Base-by-base conservation (phyloP, 768 basidiomycete genomes). In the Rhizopogon sp. region DNA sequence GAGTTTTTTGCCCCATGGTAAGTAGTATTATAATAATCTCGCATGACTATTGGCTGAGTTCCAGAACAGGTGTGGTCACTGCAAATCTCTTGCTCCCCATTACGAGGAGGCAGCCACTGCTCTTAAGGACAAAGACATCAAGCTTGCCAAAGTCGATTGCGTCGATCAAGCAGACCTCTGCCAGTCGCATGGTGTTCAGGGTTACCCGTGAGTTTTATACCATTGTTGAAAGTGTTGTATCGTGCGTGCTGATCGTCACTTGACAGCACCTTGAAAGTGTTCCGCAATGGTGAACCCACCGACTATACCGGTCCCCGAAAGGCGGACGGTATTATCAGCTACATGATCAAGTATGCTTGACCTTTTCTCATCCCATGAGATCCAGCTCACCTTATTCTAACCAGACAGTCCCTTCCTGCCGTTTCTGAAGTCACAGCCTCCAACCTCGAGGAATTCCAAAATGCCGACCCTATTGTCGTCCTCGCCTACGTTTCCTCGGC, bases 1-100 rank as follows among this genome's bases (percentile, higher is more conserved):
- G 96, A 98, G 78, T 98, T 94, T 85, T 96, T 91, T 67, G 90
- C 91, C 28, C 90, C 89, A 59, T 93, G 89, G 89, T 89, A 65
- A 9, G 66, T 59, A 29, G 28, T 16, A 17, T 46, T 29, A n/a
- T 25, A 10, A 0, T n/a, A 6, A 0, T 17, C 7, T 29, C 14
- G 17, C 2, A 6, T 39, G 14, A 6, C n/a, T 5, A 5, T 22
- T 41, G 16, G 28, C 41, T 43, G n/a, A 43, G 22, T 37, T 47
- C 37, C 46, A 1, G 39, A 4, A 39, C 52, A 90, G 89, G 90
- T 95, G 93, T 68, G 93, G 93, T 44, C 94, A 97, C 75, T 97
- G 95, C 79, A 96, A 96, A 66, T 90, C 93, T 35, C 80, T 97
- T 52, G 93, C 93, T 20, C 94, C 94, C 52, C 87, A 96, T 59